Evolutionary conservation across 306 rosid genomes (phyloP).

Genomic region (Rosa multiflora): DNA sequence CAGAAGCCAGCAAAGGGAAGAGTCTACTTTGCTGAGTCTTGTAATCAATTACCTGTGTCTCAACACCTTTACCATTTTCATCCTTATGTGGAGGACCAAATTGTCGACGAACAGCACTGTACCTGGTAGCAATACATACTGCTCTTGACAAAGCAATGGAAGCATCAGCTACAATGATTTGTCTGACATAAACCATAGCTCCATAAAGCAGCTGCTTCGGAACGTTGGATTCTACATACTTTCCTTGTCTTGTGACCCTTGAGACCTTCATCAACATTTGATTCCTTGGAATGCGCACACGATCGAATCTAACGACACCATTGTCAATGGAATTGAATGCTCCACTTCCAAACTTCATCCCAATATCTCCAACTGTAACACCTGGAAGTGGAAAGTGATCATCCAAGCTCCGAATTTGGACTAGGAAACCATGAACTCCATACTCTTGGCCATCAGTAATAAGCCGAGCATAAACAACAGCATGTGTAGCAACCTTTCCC

Average conservation of each 20-base stretch:
- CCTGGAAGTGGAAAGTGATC: slow-evolving; percentile 86
- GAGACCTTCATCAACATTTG: slow-evolving; percentile 96
- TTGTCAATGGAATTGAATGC: slow-evolving; percentile 88
- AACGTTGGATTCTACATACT: slow-evolving; percentile 65
- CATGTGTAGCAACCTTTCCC: slow-evolving; percentile 91
- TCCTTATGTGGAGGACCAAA: slow-evolving; percentile 42
- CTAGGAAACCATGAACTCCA: slow-evolving; percentile 84
- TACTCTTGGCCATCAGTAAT: slow-evolving; percentile 58
- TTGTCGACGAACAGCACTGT: slow-evolving; percentile 90
- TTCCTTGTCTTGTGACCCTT: slow-evolving; percentile 87
- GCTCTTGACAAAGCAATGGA: slow-evolving; percentile 86
- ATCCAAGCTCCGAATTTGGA: slow-evolving; percentile 87
- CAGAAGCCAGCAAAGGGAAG: slow-evolving; percentile 90
- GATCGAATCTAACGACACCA: slow-evolving; percentile 69
- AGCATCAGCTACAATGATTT: slow-evolving; percentile 75
- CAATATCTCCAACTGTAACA: slow-evolving; percentile 82
- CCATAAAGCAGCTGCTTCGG: slow-evolving; percentile 88
- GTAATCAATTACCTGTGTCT: slow-evolving; percentile 92
- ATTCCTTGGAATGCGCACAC: slow-evolving; percentile 75
- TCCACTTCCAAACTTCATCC: slow-evolving; percentile 81
- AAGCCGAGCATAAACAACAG: slow-evolving; percentile 78
- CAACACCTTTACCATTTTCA: slow-evolving; percentile 54
- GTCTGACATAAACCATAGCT: slow-evolving; percentile 81
- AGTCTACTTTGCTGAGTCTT: slow-evolving; percentile 93
- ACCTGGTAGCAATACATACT: slow-evolving; percentile 91